Base-by-base conservation (phyloP, 345 rosid species). In the Eucalyptus cladocalyx region DNA sequence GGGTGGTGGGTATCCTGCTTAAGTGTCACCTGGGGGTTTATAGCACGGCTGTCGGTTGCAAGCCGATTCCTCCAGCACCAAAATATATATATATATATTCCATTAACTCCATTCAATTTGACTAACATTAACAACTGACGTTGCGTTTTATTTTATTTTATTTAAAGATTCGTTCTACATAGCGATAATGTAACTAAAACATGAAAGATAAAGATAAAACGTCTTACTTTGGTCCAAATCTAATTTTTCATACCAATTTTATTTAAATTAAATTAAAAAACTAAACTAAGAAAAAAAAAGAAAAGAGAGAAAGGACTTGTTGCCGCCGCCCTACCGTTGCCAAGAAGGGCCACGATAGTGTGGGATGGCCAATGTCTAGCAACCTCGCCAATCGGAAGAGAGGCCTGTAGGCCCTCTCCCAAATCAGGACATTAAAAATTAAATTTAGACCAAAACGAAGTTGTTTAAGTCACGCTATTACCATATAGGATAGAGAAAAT, bases 311-410 rank as follows among this genome's bases (percentile, higher is more conserved):
- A 3, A 58, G 16, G 58, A 53, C 26, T 53, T 0, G 5, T 1
- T 8, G 5, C 24, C 2, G 2, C 4, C 0, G 2, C 1, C 58
- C 58, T 53, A 53, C 5, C 2, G 0, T 53, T 53, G 58, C 58
- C 0, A 53, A 0, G 58, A 3, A 21, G 58, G 26, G 58, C 26
- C 2, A 0, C 1, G 1, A 24, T 24, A 10, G 62, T 56, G 14
- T 24, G 62, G 62, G 62, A 56, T 56, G 62, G 62, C 34, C 1
- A 19, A 1, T 53, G 58, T 53, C 0, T 53, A 0, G 18, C 69
- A 28, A 62, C 11, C 67, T 60, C 0, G 8, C 67, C 16, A 1
- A 60, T 0, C 0, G 0, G 0, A 26, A 0, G 67, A 1, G 7
- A 60, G 8, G n/a, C 67, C 6, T 60, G 0, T 0, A 60, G 15